Evolutionary conservation across 73 alveolate species (phyloP).

Genomic region (Paramecium biaurelia): DNA sequence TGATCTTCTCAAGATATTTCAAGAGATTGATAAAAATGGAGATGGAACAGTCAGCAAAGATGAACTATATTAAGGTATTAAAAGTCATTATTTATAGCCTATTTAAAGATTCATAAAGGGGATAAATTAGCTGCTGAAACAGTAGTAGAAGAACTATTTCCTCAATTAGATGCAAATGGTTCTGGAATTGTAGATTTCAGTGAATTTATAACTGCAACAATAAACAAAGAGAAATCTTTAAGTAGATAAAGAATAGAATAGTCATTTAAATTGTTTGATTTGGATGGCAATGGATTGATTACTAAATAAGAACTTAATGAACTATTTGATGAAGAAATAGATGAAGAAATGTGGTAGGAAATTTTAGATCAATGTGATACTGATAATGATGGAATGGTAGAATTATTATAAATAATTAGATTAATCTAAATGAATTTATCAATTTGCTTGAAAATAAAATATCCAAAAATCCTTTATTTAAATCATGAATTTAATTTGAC

Average conservation of each 20-base stretch:
- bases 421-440: not conserved
- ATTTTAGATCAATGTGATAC: constrained; percentile 17
- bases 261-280: constrained; percentile 31
- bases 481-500: not conserved
- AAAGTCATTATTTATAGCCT: not conserved
- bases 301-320: constrained; percentile 28
- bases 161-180: constrained; percentile 23
- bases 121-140: constrained; percentile 10
- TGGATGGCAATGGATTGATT: constrained; percentile 47
- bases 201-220: constrained; percentile 46
- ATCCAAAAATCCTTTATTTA: not conserved
- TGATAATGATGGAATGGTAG: constrained; percentile 38
- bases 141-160: constrained; percentile 40
- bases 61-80: constrained; percentile 30
- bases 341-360: constrained; percentile 45
- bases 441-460: not conserved
- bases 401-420: not conserved
- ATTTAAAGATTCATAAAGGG: not conserved
- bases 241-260: constrained; percentile 10
- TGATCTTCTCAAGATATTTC: constrained; percentile 5
- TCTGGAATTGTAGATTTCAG: constrained; percentile 49
- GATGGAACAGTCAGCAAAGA: constrained; percentile 54
- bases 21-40: constrained; percentile 41
- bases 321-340: constrained; percentile 40
- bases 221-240: not conserved